Conservation (phyloP, 2,329 filamentous ascomycete species). For the Ophioceras dolichostomum region DNA sequence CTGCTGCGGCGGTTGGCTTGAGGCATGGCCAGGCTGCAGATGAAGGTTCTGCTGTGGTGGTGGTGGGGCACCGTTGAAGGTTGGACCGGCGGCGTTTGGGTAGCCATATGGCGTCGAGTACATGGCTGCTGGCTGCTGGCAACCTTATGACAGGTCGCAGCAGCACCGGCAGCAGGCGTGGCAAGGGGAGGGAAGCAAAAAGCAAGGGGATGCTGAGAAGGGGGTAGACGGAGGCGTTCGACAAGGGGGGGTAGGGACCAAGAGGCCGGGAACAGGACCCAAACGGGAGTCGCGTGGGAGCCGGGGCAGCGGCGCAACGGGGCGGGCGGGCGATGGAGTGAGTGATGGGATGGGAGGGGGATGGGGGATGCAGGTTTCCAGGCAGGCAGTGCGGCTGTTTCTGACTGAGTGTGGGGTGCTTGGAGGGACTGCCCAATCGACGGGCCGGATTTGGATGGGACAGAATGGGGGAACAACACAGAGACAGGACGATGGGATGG, state of each 20-base stretch:
- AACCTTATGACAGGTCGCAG: constrained; percentile 7
- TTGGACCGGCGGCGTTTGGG: constrained; percentile 36
- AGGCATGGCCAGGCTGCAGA: constrained; percentile 29
- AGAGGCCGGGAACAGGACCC: neutral
- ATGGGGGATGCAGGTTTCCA: constrained; percentile 11
- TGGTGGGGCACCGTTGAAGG: constrained; percentile 38
- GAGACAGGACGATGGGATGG: too few relatives aligned
- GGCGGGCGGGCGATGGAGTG: neutral
- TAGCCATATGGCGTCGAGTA: constrained; percentile 44
- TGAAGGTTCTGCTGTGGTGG: constrained; percentile 31
- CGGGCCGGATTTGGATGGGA: neutral
- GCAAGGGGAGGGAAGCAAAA: constrained; percentile 2
- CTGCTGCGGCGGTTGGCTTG: constrained; percentile 29
- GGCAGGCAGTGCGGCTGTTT: constrained; percentile 13
- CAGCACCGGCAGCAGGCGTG: constrained; percentile 3
- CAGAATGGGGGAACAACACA: neutral
- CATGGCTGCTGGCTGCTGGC: constrained; percentile 30
- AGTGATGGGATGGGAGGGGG: neutral
- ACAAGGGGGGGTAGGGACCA: neutral
- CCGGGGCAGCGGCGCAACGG: neutral
- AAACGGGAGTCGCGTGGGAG: neutral
- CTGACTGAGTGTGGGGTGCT: constrained; percentile 8
- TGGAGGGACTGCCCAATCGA: constrained; percentile 11
- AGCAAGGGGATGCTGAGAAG: constrained; percentile 1
- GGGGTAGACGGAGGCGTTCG: neutral